Conservation (phyloP, 345 rosid genomes). For the Citrus unshiu region DNA sequence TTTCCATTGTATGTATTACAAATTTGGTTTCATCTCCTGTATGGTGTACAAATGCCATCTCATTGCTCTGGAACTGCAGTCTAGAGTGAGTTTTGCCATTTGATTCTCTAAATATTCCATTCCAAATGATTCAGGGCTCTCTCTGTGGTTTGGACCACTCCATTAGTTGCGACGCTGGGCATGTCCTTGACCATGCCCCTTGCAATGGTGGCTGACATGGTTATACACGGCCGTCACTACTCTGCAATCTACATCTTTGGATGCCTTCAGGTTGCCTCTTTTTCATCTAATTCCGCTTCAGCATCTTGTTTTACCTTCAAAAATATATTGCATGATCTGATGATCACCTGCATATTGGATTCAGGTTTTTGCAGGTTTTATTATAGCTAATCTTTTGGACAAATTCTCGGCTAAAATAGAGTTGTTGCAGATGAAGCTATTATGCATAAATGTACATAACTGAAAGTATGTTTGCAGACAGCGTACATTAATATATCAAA, state of each 20-base stretch:
- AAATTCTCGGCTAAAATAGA: slow-evolving; percentile 24
- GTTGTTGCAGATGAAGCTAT: slow-evolving; percentile 7
- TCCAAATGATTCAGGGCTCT: slow-evolving; percentile 54
- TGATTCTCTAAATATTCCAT: neutral
- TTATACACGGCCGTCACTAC: slow-evolving; percentile 66
- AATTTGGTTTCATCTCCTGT: neutral
- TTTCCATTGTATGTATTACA: neutral
- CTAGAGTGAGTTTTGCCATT: neutral
- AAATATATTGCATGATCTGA: neutral
- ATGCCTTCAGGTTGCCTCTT: slow-evolving; percentile 51
- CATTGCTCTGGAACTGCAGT: neutral
- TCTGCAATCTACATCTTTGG: slow-evolving; percentile 70
- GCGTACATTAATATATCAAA: neutral
- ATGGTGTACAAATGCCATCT: neutral
- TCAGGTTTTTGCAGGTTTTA: slow-evolving; percentile 67
- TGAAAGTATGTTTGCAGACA: neutral
- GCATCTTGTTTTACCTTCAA: neutral
- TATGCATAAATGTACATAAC: neutral
- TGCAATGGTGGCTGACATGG: slow-evolving; percentile 85
- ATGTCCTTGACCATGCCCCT: slow-evolving; percentile 83
- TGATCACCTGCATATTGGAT: neutral
- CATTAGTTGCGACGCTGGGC: slow-evolving; percentile 73
- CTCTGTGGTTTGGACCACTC: slow-evolving; percentile 88
- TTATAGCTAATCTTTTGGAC: slow-evolving; percentile 46
- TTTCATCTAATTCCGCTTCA: neutral